A percentile compares a stretch with the other conserved stretches of the same genome.
phyloP scores from a whole-genome alignment of 345 rosid species.

The Salix viminalis region DNA sequence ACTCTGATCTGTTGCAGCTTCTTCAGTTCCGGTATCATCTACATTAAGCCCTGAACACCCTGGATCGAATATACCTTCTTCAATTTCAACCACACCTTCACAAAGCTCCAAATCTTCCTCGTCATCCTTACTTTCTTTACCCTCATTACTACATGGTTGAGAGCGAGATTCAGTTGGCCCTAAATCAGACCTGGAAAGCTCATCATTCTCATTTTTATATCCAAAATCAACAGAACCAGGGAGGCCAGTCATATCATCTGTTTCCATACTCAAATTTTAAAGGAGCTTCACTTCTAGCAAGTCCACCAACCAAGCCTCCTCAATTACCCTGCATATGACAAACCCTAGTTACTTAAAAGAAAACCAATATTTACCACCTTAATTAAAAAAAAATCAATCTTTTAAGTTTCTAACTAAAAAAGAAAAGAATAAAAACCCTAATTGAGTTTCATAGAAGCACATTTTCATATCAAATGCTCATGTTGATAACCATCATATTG shows the following conservation, averaged over 20 bases:
- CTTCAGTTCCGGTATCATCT: constrained; percentile 27
- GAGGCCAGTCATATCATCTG: constrained; percentile 34
- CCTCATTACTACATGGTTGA: constrained; percentile 19
- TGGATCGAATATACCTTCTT: constrained; percentile 15
- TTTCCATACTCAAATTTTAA: constrained; percentile 40
- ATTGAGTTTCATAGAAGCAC: neutral
- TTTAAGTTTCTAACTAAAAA: neutral
- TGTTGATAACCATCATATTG: neutral
- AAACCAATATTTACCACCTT: neutral
- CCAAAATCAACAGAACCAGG: constrained; percentile 32
- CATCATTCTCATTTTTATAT: constrained; percentile 28
- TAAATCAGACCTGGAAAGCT: constrained; percentile 28
- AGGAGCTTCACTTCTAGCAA: neutral
- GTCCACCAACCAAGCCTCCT: constrained; percentile 2
- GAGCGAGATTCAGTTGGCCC: constrained; percentile 33
- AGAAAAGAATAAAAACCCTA: neutral
- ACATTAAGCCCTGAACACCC: constrained; percentile 37
- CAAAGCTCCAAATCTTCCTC: constrained; percentile 36
- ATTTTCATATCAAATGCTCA: neutral
- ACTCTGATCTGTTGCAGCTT: neutral
- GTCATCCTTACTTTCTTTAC: constrained; percentile 19
- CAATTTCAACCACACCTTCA: constrained; percentile 30
- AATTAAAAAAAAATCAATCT: neutral
- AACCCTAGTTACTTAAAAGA: neutral
- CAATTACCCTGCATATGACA: constrained; percentile 21